Base-by-base conservation (phyloP, 1,284 basidiomycete species). In the Exobasidium cylindrosporum region DNA sequence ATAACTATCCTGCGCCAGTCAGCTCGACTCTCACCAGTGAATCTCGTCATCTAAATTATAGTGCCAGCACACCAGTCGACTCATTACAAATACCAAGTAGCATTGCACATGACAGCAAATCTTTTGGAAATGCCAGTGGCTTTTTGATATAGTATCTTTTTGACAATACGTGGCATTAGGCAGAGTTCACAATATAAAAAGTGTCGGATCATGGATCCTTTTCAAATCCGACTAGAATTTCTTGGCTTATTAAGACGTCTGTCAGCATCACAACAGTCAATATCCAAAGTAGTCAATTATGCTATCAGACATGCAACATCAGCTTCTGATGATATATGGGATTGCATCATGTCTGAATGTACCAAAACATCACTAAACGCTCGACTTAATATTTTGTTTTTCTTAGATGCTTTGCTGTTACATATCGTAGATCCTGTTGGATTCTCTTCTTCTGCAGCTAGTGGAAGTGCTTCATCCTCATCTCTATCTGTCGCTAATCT, bases 371-470 rank as follows among this genome's bases (percentile, higher is more conserved):
- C 88, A 0, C 87, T 96, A 30, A 96, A 97, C 80, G 87, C 88
- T 28, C 86, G 91, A 23, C 93, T 97, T 73, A 96, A 96, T 81
- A 89, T 96, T 63, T 82, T 97, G 0, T 93, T 95, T 80, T 88
- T 95, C 76, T 85, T 97, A 59, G 93, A 97, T 81, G 87, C 89
- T 0, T 83, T 97, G 10, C 58, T 81, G 30, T 31, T 66, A 60
- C 26, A 59, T 47, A 35, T 50, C 54, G 55, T 58, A 55, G 7
- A 60, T 52, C 43, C 26, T 30, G 14, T 58, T 23, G 43, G 40
- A 24, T 57, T 28, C 40, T 61, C 28, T 28, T 40, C 58, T 17
- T 44, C 44, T 6, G 54, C 14, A 21, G 5, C 32, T 24, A 28
- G 54, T 13, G 14, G 23, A 3, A 35, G 43, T 7, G 40, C 52